Percentiles rank a stretch among this genome's conserved stretches.
Evolutionary conservation across 2,329 filamentous ascomycete genomes (phyloP).

Genomic region (Aspergillus sp.): DNA sequence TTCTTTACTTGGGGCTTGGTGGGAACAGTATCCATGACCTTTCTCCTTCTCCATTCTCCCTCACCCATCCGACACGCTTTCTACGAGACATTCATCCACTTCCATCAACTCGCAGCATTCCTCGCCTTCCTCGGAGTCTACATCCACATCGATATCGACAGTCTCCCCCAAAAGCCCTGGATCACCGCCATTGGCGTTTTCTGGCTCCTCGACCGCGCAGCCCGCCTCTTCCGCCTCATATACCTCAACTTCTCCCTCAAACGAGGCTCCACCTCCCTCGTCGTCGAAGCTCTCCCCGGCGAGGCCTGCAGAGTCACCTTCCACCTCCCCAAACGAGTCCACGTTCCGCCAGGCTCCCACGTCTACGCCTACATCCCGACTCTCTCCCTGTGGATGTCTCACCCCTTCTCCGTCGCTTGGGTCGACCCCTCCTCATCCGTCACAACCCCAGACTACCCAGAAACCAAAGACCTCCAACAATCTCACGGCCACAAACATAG

Average conservation of each 20-base stretch:
- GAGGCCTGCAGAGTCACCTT: constrained; percentile 63
- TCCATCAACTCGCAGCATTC: constrained; percentile 47
- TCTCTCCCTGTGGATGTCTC: constrained; percentile 49
- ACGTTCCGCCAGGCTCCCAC: constrained; percentile 57
- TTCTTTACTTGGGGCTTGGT: constrained; percentile 49
- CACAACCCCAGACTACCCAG: constrained; percentile 21
- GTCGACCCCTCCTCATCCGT: constrained; percentile 34
- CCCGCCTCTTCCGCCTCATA: constrained; percentile 49
- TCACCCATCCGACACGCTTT: constrained; percentile 47
- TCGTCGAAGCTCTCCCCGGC: constrained; percentile 58
- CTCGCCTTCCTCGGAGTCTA: constrained; percentile 46
- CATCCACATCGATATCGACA: constrained; percentile 43
- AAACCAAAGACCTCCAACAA: neutral
- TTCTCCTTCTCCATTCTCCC: constrained; percentile 44
- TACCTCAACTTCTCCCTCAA: constrained; percentile 55
- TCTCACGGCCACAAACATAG: neutral
- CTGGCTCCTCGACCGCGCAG: constrained; percentile 45
- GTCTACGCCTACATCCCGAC: constrained; percentile 61
- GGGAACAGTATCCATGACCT: constrained; percentile 41
- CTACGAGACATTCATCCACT: constrained; percentile 49
- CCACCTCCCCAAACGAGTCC: constrained; percentile 55
- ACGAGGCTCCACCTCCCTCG: constrained; percentile 51
- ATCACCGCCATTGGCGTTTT: constrained; percentile 36
- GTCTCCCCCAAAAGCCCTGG: constrained; percentile 43
- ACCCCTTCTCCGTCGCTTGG: constrained; percentile 51